These are phyloP conservation scores for Brassica rapa DNA, from an alignment of 345 rosid species.

Conservation along the genomic window DNA sequence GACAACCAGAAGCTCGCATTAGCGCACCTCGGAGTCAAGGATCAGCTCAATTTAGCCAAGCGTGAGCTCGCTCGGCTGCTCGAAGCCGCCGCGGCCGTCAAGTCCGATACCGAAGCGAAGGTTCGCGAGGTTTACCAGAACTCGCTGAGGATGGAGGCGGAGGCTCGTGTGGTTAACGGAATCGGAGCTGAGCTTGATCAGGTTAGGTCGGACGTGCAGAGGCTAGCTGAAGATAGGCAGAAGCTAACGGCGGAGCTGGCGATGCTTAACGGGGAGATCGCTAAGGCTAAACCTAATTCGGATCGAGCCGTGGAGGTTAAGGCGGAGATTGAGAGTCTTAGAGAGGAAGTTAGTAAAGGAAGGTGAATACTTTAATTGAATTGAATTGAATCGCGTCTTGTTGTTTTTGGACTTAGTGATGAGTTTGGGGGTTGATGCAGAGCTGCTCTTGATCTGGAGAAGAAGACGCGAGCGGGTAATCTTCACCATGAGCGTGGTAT, in stretches of 20 bases:
- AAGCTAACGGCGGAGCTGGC: conserved; percentile 53
- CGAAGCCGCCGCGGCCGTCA: conserved; percentile 50
- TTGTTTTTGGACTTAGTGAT: not conserved
- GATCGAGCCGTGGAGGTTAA: conserved; percentile 45
- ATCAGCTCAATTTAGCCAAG: conserved; percentile 60
- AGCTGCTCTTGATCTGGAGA: conserved; percentile 78
- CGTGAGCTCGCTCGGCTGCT: conserved; percentile 56
- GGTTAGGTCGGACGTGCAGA: conserved; percentile 56
- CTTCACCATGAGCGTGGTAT: conserved; percentile 60
- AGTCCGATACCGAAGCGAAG: conserved; percentile 63
- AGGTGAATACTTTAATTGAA: conserved; percentile 49
- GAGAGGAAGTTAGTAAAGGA: conserved; percentile 66
- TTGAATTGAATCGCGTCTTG: not conserved
- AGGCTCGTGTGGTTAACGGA: conserved; percentile 55
- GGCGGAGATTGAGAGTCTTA: conserved; percentile 56
- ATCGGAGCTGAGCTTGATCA: conserved; percentile 57
- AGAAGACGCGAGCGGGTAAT: conserved; percentile 64
- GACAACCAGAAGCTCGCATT: conserved; percentile 70
- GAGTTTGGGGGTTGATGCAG: conserved; percentile 37
- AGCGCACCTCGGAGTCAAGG: conserved; percentile 65
- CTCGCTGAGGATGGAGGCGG: conserved; percentile 69
- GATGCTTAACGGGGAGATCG: conserved; percentile 49
- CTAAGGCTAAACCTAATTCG: conserved; percentile 53
- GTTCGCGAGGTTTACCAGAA: conserved; percentile 69
- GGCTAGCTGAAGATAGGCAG: conserved; percentile 43